Evolutionary conservation across 306 rosid species (phyloP), one percentile per base, ranked within the genome.

Genomic region (Dalbergia cochinchinensis): DNA sequence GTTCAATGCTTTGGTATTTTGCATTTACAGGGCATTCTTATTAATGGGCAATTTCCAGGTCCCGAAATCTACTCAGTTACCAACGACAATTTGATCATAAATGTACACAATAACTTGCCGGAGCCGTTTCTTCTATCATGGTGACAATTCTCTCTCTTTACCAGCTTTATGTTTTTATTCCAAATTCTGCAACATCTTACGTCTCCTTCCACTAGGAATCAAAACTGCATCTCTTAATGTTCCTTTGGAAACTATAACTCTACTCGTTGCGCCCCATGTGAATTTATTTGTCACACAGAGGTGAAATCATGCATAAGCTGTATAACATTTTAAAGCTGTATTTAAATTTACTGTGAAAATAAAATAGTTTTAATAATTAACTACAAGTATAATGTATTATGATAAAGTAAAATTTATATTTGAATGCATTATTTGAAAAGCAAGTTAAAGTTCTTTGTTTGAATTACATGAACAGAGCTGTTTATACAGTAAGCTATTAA

Each of bases 51-150:
- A 65, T 94, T 92, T 79, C 98, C 97, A 4, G 98, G 98, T 8
- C 98, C 98, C 0, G 91, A 92, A 20, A 85, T 94, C 11, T 89
- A 85, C 11, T 82, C 94, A 1, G 96, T 92, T 31, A 94, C 98
- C 65, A 94, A 94, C 57, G 94, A 94, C 88, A 94, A 94, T 65
- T 79, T 94, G 77, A 87, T 92, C 70, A 90, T 94, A 54, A 94
- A 94, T 68, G 94, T 94, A 4, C 85, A 84, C 57, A 94, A 94
- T 74, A 90, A 74, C 78, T 84, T 94, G 76, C 86, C 92, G 0
- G 96, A 94, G 64, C 94, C 98, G 11, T 94, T 94, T 80, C 97
- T 94, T 37, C 59, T 94, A 0, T 87, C 99, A 71, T 94, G 99
- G 99, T 94, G 6, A 26, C 47, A 45, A 67, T 26, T 26, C 39